Conservation (phyloP, 2,329 filamentous ascomycete species). For the Amauroascus niger region DNA sequence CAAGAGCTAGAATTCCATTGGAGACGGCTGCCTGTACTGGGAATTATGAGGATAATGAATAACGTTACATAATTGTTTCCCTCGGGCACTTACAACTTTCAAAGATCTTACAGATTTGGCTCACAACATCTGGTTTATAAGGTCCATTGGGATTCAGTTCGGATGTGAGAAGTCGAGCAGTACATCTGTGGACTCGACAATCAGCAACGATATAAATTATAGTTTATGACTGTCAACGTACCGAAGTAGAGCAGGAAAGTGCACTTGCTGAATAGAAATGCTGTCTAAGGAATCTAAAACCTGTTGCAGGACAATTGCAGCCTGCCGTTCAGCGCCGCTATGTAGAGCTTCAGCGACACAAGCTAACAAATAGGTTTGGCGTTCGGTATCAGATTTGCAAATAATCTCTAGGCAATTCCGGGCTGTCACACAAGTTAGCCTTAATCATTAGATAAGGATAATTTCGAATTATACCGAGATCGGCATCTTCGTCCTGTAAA, state of each 20-base stretch:
- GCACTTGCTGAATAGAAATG: conserved; percentile 40
- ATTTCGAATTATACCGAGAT: conserved; percentile 35
- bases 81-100: conserved; percentile 37
- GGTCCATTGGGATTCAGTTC: conserved; percentile 32
- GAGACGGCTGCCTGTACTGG: conserved; percentile 38
- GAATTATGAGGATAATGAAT: conserved; percentile 22
- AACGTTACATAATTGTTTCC: neutral
- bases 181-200: conserved; percentile 28
- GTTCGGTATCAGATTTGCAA: conserved; percentile 43
- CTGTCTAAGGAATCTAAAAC: conserved; percentile 50
- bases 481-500: conserved; percentile 48
- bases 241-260: conserved; percentile 56
- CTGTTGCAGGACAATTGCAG: conserved; percentile 50
- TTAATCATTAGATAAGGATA: conserved; percentile 11
- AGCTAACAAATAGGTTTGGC: conserved; percentile 61
- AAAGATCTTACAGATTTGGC: conserved; percentile 48
- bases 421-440: conserved; percentile 34
- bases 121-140: conserved; percentile 21
- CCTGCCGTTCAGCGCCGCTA: conserved; percentile 51
- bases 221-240: conserved; percentile 38
- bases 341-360: conserved; percentile 69
- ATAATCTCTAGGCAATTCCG: conserved; percentile 54
- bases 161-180: conserved; percentile 37
- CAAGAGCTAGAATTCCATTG: conserved; percentile 36
- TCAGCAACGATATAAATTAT: neutral